Base-by-base conservation (phyloP, 768 basidiomycete genomes). In the Rhizopogon rudus region DNA sequence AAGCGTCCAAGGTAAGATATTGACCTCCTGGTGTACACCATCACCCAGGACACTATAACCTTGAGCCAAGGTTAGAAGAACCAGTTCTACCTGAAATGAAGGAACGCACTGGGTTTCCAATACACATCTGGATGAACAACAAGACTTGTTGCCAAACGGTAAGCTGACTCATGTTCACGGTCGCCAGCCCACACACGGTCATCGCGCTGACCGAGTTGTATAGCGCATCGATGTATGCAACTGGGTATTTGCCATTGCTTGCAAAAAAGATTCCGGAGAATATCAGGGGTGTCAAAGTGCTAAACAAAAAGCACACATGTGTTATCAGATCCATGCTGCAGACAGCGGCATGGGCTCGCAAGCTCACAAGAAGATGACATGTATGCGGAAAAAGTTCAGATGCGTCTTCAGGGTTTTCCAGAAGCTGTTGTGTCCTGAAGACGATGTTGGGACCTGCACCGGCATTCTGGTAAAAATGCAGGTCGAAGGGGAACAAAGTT, bases 231-330 rank as follows among this genome's bases (percentile, higher is more conserved):
- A 91, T 76, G 67, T 89, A 94, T 17, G 81, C 63, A 39, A 93
- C 80, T 44, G 80, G 83, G 62, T 80, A 81, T 45, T 73, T 71
- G 42, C 88, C 92, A 76, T 93, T 93, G 71, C 80, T 81, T 25
- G 84, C 91, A 64, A 90, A 97, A 64, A 97, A 82, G 51, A 98
- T 84, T 39, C 72, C 83, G 17, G 91, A 89, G 59, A 83, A 81
- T 52, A 94, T 73, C 60, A 97, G 76, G 2, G 95, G 94, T 0
- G 83, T 83, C 65, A 91, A 80, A 6, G 82, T 86, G 62, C 88
- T 91, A 63, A 20, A 61, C 49, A 28, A 40, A 0, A 5, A 55
- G 58, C 48, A 60, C 50, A 50, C 44, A 45, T 25, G 48, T 51
- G 20, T 46, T 31, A 45, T 57, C n/a, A 58, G 42, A 17, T 20